A percentile compares a stretch with the other conserved stretches of the same genome.
phyloP scores from a whole-genome alignment of 2,329 filamentous ascomycete species.

The Trichoderma sp. region DNA sequence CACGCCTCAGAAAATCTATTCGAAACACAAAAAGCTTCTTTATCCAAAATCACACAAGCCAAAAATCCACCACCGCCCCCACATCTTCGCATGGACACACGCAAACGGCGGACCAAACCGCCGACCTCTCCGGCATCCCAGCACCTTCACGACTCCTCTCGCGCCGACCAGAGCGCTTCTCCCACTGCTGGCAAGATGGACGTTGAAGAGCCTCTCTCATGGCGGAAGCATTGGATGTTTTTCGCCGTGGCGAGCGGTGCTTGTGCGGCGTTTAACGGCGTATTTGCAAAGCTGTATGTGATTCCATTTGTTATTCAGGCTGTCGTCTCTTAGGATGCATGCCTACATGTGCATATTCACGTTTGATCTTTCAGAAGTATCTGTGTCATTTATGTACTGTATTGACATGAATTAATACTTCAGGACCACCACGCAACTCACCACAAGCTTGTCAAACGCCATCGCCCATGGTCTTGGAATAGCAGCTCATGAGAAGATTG shows the following conservation, averaged over 20 bases:
- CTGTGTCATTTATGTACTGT: too few relatives aligned
- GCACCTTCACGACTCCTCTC: background rate
- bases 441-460: constrained; percentile 48
- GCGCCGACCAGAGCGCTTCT: background rate
- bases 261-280: constrained; percentile 79
- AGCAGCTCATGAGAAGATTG: constrained; percentile 41
- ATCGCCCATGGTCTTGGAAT: constrained; percentile 51
- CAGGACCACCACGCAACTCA: constrained; percentile 60
- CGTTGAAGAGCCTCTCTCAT: background rate
- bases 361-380: too few relatives aligned
- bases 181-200: background rate
- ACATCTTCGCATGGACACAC: constrained; percentile 11
- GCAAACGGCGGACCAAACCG: constrained; percentile 20
- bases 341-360: background rate
- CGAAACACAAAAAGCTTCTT: background rate
- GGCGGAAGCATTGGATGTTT: constrained; percentile 56
- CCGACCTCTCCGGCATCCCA: constrained; percentile 18
- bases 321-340: background rate
- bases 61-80: background rate
- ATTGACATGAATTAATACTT: background rate
- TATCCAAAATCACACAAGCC: background rate
- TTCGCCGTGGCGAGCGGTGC: constrained; percentile 73
- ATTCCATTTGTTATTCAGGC: background rate
- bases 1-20: background rate
- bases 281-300: constrained; percentile 78